phyloP scores from a whole-genome alignment of 306 rosid species.

The Arachis stenosperma region DNA sequence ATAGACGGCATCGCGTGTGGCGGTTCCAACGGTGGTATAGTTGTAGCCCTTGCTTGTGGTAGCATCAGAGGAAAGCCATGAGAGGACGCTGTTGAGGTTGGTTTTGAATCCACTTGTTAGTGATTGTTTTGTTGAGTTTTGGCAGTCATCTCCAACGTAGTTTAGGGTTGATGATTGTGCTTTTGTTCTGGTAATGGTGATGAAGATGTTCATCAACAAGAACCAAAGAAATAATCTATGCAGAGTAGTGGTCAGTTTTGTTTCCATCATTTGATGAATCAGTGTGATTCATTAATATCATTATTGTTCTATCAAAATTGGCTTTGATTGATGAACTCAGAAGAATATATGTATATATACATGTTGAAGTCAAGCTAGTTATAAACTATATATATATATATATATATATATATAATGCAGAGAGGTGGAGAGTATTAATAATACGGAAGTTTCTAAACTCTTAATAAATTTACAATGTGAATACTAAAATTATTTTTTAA shows the following conservation, averaged over 20 bases:
- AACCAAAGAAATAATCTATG: constrained; percentile 10
- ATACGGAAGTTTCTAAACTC: no score
- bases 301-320: no score
- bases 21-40: constrained; percentile 31
- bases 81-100: constrained; percentile 33
- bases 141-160: constrained; percentile 42
- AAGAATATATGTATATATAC: no score
- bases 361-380: no score
- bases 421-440: no score
- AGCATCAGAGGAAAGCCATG: constrained; percentile 28
- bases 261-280: neutral
- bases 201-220: constrained; percentile 17
- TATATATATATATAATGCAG: no score
- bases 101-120: constrained; percentile 37
- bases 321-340: no score
- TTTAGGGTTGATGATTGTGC: constrained; percentile 24
- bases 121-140: constrained; percentile 25
- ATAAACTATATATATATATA: no score
- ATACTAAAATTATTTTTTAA: no score
- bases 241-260: neutral
- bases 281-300: no score
- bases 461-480: no score
- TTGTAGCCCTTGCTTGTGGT: constrained; percentile 41
- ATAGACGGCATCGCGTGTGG: constrained; percentile 22
- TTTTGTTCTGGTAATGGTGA: neutral